A percentile compares a stretch with the other conserved stretches of the same genome.
phyloP scores from a whole-genome alignment of 768 basidiomycete genomes.

The Pholiota microspora region DNA sequence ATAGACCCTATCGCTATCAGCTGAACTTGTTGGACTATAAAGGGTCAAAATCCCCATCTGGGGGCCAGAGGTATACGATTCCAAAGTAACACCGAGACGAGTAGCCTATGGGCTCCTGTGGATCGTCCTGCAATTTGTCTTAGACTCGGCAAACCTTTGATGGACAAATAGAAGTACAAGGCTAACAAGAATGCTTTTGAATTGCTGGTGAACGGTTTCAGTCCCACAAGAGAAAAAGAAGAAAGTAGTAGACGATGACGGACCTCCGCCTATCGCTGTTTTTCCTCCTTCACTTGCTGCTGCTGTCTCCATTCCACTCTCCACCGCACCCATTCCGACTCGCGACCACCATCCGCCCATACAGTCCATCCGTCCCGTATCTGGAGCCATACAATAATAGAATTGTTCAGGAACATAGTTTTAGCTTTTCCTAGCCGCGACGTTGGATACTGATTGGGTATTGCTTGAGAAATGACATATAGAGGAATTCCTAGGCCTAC shows the following conservation, averaged over 20 bases:
- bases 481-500: slow-evolving; percentile 46
- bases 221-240: not conserved
- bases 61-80: too few species aligned
- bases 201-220: too few species aligned
- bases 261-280: slow-evolving; percentile 13
- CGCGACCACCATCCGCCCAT: slow-evolving; percentile 77
- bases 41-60: too few species aligned
- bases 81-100: too few species aligned
- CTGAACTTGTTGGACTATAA: too few species aligned
- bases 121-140: too few species aligned
- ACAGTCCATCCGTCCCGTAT: slow-evolving; percentile 82
- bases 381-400: slow-evolving; percentile 61
- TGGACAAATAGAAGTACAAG: too few species aligned
- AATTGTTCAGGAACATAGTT: slow-evolving; percentile 48
- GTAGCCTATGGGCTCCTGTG: too few species aligned
- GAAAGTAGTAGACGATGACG: not conserved
- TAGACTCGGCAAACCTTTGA: too few species aligned
- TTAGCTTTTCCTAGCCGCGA: slow-evolving; percentile 54
- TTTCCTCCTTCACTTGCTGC: slow-evolving; percentile 18
- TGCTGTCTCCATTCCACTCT: slow-evolving; percentile 51
- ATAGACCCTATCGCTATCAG: too few species aligned
- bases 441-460: slow-evolving; percentile 52
- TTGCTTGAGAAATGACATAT: slow-evolving; percentile 56
- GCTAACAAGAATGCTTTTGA: too few species aligned
- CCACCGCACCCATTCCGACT: slow-evolving; percentile 72